Percentiles rank a stretch among this genome's conserved stretches.
These are phyloP conservation scores for Tetracentron sinense DNA, from an alignment of 164 flowering plant species.

Conservation along the genomic window DNA sequence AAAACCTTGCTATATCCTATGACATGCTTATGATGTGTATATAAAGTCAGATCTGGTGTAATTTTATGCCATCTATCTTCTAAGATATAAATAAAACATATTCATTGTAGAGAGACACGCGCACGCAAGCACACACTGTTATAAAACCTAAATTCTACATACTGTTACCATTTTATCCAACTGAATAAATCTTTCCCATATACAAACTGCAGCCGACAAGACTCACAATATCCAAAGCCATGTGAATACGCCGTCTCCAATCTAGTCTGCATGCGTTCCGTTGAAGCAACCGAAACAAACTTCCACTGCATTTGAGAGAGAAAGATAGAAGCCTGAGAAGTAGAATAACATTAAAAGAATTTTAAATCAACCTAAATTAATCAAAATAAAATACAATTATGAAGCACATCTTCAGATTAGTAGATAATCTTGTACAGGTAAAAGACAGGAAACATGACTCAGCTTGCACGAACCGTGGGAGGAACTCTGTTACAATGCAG, in stretches of 20 bases:
- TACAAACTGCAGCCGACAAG: background rate
- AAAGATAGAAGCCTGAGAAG: background rate
- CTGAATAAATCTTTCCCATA: background rate
- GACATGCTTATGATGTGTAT: too few relatives aligned
- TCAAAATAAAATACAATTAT: background rate
- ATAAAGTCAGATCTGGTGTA: too few relatives aligned
- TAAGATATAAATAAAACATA: too few relatives aligned
- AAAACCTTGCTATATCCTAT: too few relatives aligned
- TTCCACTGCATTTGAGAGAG: conserved; percentile 77
- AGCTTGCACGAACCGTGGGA: conserved; percentile 65
- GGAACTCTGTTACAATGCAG: conserved; percentile 96
- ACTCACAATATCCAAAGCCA: conserved; percentile 96
- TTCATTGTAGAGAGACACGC: too few relatives aligned
- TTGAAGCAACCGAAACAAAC: conserved; percentile 80
- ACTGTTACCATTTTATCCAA: background rate
- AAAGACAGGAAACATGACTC: conserved; percentile 6
- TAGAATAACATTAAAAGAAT: too few relatives aligned
- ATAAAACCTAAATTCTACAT: background rate
- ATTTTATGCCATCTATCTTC: too few relatives aligned
- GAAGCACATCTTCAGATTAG: background rate
- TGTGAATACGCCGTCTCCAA: conserved; percentile 82
- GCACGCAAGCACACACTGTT: background rate
- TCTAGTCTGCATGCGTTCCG: conserved; percentile 67
- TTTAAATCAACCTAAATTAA: background rate
- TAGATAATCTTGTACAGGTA: conserved; percentile 6